Conservation (phyloP, 2,329 filamentous ascomycete genomes). For the Trichoderma semiorbis region DNA sequence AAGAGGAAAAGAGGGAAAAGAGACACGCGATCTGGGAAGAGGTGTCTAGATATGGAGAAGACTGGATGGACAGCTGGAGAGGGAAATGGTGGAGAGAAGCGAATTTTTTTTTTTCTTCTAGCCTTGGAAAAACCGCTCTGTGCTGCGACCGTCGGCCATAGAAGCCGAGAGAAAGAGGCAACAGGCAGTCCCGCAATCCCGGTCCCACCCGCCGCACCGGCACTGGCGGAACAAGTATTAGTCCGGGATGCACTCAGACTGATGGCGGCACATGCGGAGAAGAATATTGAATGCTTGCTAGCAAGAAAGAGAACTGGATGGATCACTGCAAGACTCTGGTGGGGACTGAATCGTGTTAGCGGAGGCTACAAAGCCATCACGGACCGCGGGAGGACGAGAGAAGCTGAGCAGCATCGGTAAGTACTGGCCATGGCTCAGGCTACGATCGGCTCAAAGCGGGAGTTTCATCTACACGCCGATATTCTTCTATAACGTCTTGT, state of each 20-base stretch:
- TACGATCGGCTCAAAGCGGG: constrained; percentile 6
- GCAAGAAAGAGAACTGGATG: not conserved
- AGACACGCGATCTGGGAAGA: constrained; percentile 30
- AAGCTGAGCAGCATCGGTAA: not conserved
- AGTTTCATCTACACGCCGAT: no score
- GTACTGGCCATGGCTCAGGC: not conserved
- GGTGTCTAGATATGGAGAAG: constrained; percentile 23
- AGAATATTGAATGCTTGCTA: not conserved
- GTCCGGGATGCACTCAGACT: not conserved
- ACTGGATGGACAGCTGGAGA: constrained; percentile 25
- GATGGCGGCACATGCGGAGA: not conserved
- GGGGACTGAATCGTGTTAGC: not conserved
- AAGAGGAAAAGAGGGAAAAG: constrained; percentile 27
- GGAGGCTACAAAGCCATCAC: not conserved
- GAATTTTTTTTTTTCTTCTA: constrained; percentile 35
- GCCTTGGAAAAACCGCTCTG: constrained; percentile 10
- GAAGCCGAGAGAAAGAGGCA: constrained; percentile 44
- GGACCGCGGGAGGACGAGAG: not conserved
- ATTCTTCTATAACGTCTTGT: not conserved
- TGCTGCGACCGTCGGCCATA: constrained; percentile 34
- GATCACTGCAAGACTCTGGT: not conserved
- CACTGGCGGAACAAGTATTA: not conserved
- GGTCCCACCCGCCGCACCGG: constrained; percentile 14
- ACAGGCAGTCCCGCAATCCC: constrained; percentile 23
- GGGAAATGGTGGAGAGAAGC: constrained; percentile 27